A percentile compares a stretch with the other conserved stretches of the same genome.
phyloP scores from a whole-genome alignment of 805 yeast genomes.

The Candida yuanshanica region DNA sequence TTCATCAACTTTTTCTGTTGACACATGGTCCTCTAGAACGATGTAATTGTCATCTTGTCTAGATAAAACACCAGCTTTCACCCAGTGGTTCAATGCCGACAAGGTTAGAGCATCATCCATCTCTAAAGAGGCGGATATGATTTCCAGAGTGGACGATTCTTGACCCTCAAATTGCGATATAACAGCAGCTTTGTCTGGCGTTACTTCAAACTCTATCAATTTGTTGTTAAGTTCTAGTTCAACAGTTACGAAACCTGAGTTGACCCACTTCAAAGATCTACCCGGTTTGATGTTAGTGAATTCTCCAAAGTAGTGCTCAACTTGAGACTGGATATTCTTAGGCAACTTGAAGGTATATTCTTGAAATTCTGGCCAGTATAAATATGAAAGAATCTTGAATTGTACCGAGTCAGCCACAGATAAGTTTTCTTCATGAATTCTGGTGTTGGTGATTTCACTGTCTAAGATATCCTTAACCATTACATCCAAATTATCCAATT shows the following conservation, averaged over 20 bases:
- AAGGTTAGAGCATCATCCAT: constrained; percentile 38
- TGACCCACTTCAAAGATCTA: constrained; percentile 49
- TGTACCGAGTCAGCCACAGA: constrained; percentile 31
- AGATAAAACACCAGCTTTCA: constrained; percentile 45
- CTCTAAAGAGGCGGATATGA: constrained; percentile 31
- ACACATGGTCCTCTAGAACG: constrained; percentile 7
- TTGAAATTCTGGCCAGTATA: constrained; percentile 68
- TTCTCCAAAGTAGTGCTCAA: constrained; percentile 37
- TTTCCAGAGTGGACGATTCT: constrained; percentile 25
- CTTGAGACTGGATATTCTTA: constrained; percentile 30
- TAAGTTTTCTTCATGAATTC: constrained; percentile 26
- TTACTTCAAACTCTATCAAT: constrained; percentile 37
- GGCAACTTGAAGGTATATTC: constrained; percentile 39
- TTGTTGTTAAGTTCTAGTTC: constrained; percentile 51
- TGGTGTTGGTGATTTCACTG: constrained; percentile 42
- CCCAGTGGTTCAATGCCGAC: constrained; percentile 56
- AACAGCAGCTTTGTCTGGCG: constrained; percentile 67
- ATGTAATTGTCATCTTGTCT: constrained; percentile 21
- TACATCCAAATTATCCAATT: constrained; percentile 67
- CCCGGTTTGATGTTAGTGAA: constrained; percentile 48
- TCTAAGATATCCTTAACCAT: constrained; percentile 72
- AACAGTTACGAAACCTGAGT: constrained; percentile 57
- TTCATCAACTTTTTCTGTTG: not conserved
- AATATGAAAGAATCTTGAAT: constrained; percentile 63
- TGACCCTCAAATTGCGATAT: constrained; percentile 40